Percentiles rank a stretch among this genome's conserved stretches.
Evolutionary conservation across 768 basidiomycete genomes (phyloP).

Genomic region (Calocera viscosa): DNA sequence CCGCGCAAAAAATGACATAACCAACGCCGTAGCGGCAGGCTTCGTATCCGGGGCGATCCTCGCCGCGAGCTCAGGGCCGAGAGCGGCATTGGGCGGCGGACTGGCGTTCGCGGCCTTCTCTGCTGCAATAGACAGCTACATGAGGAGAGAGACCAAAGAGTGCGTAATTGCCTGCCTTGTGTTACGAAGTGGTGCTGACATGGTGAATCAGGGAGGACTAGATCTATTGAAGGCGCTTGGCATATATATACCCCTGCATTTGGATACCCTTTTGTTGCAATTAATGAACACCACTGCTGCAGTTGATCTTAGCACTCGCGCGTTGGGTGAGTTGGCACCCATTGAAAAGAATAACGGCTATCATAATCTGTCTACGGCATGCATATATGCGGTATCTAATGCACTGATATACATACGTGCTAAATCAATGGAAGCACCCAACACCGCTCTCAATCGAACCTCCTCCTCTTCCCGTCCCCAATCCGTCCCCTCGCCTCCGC

Average conservation of each 20-base stretch:
- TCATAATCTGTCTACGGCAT: background rate
- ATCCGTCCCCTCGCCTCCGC: conserved; percentile 12
- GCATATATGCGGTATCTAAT: background rate
- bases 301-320: too few relatives aligned
- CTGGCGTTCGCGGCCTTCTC: conserved; percentile 90
- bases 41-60: conserved; percentile 81
- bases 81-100: conserved; percentile 76
- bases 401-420: background rate
- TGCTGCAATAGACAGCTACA: conserved; percentile 73
- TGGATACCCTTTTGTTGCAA: background rate
- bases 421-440: background rate
- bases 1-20: conserved; percentile 90
- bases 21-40: conserved; percentile 77
- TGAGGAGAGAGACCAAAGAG: conserved; percentile 72
- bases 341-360: too few relatives aligned
- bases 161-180: conserved; percentile 28
- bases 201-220: background rate
- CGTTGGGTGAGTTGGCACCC: too few relatives aligned
- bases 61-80: conserved; percentile 76
- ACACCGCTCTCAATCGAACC: background rate
- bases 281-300: background rate
- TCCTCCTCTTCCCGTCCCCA: background rate
- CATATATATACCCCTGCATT: conserved; percentile 1
- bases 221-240: background rate
- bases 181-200: background rate